Conservation (phyloP, 805 yeast species). For the Kodamaea jinghongensis region DNA sequence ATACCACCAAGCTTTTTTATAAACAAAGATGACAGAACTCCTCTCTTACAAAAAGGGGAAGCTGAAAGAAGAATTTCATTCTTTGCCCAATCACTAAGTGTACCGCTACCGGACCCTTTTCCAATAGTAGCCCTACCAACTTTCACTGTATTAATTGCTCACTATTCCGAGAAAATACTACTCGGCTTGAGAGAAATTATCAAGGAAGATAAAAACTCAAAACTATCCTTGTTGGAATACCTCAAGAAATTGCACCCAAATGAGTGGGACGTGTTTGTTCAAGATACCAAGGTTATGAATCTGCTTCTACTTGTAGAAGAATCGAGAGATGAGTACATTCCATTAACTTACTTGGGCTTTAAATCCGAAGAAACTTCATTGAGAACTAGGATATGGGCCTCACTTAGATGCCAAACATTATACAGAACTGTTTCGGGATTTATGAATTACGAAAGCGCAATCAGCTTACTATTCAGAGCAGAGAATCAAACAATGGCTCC, state of each 20-base stretch:
- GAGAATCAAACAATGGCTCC: slow-evolving; percentile 57
- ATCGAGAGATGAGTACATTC: slow-evolving; percentile 56
- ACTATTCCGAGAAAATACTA: slow-evolving; percentile 50
- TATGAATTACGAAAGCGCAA: slow-evolving; percentile 72
- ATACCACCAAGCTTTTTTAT: slow-evolving; percentile 47
- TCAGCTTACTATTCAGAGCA: slow-evolving; percentile 62
- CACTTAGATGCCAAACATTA: slow-evolving; percentile 77
- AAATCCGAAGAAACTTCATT: slow-evolving; percentile 60
- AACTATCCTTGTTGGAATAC: slow-evolving; percentile 69
- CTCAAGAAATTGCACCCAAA: slow-evolving; percentile 65
- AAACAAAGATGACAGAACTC: slow-evolving; percentile 42
- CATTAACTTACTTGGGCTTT: slow-evolving; percentile 71
- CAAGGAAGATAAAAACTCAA: slow-evolving; percentile 44
- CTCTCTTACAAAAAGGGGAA: slow-evolving; percentile 41
- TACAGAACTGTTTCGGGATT: slow-evolving; percentile 84
- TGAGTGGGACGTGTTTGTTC: slow-evolving; percentile 82
- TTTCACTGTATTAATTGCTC: slow-evolving; percentile 52
- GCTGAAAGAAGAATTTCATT: slow-evolving; percentile 52
- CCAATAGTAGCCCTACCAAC: slow-evolving; percentile 49
- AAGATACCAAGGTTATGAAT: slow-evolving; percentile 57
- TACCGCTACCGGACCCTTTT: slow-evolving; percentile 47
- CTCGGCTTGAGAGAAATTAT: slow-evolving; percentile 45
- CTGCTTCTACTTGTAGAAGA: slow-evolving; percentile 15
- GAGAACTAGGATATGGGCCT: slow-evolving; percentile 85
- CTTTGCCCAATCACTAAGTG: slow-evolving; percentile 52